phyloP scores from a whole-genome alignment of 108 stramenopile species.

The Bacterosira constricta region DNA sequence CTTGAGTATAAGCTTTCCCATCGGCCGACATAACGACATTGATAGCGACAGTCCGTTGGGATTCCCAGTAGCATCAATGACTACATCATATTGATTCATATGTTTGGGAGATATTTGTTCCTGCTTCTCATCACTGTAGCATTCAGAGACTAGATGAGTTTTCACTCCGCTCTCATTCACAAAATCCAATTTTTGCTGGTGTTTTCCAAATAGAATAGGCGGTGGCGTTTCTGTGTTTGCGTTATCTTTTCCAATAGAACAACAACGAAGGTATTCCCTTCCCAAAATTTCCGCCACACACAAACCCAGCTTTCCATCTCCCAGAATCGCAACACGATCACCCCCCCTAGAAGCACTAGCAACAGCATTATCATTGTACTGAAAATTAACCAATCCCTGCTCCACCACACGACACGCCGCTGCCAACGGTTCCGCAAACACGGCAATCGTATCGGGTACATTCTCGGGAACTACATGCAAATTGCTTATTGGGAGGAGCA shows the following conservation, averaged over 20 bases:
- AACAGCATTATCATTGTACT: conserved; percentile 1
- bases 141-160: conserved; percentile 45
- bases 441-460: conserved; percentile 64
- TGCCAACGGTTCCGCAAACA: conserved; percentile 82
- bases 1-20: conserved; percentile 75
- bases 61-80: conserved; percentile 79
- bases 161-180: conserved; percentile 56
- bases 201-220: conserved; percentile 75
- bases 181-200: conserved; percentile 66
- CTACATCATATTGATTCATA: conserved; percentile 61
- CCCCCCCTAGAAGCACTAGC: conserved; percentile 22
- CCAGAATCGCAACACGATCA: conserved; percentile 69
- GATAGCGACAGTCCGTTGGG: conserved; percentile 64
- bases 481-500: conserved; percentile 68
- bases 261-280: conserved; percentile 47
- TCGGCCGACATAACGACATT: conserved; percentile 66
- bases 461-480: conserved; percentile 63
- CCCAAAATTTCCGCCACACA: conserved; percentile 80
- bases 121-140: conserved; percentile 40
- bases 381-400: conserved; percentile 57
- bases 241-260: background rate
- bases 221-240: conserved; percentile 1
- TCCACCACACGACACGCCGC: conserved; percentile 83
- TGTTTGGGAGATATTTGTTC: conserved; percentile 46
- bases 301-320: conserved; percentile 81